Evolutionary conservation across 306 rosid species (phyloP), one percentile per base, ranked within the genome.

Genomic region (Cucumis cinereus): DNA sequence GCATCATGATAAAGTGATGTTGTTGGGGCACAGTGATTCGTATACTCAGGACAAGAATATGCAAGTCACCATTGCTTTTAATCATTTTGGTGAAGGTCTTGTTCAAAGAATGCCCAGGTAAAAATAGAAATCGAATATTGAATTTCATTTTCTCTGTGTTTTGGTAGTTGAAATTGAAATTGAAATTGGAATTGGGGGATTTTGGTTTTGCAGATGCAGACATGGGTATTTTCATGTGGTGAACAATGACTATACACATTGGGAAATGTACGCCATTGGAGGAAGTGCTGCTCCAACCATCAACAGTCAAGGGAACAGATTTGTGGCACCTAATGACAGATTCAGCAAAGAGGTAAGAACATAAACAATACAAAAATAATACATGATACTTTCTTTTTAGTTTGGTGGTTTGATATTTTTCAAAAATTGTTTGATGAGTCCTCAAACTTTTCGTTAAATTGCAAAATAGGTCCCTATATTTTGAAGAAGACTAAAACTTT

Each of bases 241-340:
- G 75, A 94, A 94, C 90, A 94, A 94, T 89, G 99, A 94, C 99
- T 94, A 94, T 17, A 92, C 97, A 35, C 99, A 94, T 49, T 94
- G 99, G 99, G 97, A 94, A 88, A 94, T 94, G 99, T 94, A 94
- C 57, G 99, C 99, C 69, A 92, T 94, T 71, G 99, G 99, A 23
- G 99, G 99, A 13, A 94, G 99, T 83, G 99, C 95, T 5, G 35
- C 82, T 71, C 99, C 99, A 0, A 94, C 99, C 50, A 94, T 94
- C 86, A 94, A 94, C 67, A 92, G 99, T 73, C 95, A 94, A 78
- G 99, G 97, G n/a, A 94, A 94, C 58, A 84, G 99, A 81, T 94
- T 94, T 79, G 78, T 76, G 7, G 99, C 99, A 15, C 99, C 99
- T 1, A 73, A 94, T 58, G 64, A 70, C 78, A 82, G 90, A 80